These are phyloP conservation scores for Amanita inopinata DNA, from an alignment of 768 basidiomycete species.

Conservation along the genomic window DNA sequence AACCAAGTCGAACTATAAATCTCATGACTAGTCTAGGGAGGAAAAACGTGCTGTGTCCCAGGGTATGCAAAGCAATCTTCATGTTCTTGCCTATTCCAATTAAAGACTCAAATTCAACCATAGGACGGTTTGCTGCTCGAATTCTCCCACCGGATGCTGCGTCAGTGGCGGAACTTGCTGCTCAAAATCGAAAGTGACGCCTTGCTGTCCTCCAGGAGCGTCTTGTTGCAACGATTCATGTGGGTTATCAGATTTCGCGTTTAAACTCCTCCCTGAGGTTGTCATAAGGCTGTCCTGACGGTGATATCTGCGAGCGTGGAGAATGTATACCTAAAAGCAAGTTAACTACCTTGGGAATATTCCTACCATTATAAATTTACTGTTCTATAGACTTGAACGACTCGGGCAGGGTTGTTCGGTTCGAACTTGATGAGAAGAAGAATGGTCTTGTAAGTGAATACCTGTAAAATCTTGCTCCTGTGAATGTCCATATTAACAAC, in stretches of 20 bases:
- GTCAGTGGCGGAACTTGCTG: not conserved
- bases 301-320: conserved; percentile 6
- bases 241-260: not conserved
- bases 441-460: conserved; percentile 2
- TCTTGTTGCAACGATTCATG: not conserved
- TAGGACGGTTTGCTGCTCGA: not conserved
- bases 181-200: not conserved
- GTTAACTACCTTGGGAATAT: not conserved
- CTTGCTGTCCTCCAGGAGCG: not conserved
- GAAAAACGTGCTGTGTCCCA: not conserved
- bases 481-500: not conserved
- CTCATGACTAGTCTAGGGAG: too few species aligned
- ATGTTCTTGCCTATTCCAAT: too few species aligned
- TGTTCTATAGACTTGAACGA: not conserved
- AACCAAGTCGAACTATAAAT: too few species aligned
- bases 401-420: conserved; percentile 5
- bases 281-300: conserved; percentile 2
- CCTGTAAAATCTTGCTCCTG: not conserved
- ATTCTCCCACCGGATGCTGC: not conserved
- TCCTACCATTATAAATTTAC: not conserved
- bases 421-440: conserved; percentile 3
- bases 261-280: not conserved
- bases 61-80: not conserved
- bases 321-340: conserved; percentile 6
- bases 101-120: not conserved